Evolutionary conservation across 1,284 basidiomycete genomes (phyloP), one percentile per base, ranked within the genome.

Genomic region (Somion occarium): DNA sequence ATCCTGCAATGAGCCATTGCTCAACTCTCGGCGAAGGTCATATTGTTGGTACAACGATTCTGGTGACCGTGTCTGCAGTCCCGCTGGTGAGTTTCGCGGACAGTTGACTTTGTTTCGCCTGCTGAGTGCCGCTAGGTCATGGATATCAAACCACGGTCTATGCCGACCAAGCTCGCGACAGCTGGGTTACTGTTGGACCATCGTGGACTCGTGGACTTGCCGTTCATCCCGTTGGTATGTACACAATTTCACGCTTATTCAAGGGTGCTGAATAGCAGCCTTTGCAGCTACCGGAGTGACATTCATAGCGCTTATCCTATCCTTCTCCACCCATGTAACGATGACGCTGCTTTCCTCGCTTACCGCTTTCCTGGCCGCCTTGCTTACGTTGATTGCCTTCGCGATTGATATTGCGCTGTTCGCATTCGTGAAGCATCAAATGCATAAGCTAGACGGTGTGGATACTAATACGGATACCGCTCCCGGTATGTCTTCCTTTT

Each of bases 121-220:
- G 9, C 7, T 19, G 39, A 9, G 18, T 50, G 61, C 15, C 15
- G 13, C 9, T 19, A 79, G 80, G 74, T 13, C 70, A 78, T 57
- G 85, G 73, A 15, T 88, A 89, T 63, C 64, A 68, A 38, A 59
- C 82, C 30, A 62, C 64, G 18, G 59, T 82, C 55, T 59, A 62
- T 27, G 73, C 70, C 56, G 38, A 63, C 26, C 42, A 50, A n/a
- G 59, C 59, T 18, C 64, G 61, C 44, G 67, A 60, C 23, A 55
- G 64, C 57, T 56, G 59, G 19, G 70, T 78, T 18, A 69, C 63
- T 50, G 76, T 85, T 53, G 72, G 70, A 3, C 60, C 78, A 0
- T 76, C 80, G 3, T 88, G 85, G 83, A 90, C 87, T 11, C 78
- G 79, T 44, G 87, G 86, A 3, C 75, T 90, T 3, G 83, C 80